Evolutionary conservation across 2,329 filamentous ascomycete genomes (phyloP).

Genomic region (Penicillium sclerotiorum): DNA sequence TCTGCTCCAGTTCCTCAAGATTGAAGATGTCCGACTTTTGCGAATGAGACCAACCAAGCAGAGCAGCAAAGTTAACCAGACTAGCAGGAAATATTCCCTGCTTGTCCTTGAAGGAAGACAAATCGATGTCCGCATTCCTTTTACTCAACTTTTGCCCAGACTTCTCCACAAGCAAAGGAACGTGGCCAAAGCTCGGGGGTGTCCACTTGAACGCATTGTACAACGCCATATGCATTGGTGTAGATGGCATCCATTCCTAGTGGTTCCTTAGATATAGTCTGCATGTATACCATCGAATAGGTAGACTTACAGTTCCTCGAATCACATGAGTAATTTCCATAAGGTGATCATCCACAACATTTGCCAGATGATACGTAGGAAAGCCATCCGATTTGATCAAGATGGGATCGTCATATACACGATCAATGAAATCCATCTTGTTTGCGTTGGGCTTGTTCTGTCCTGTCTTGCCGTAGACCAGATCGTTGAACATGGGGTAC

Average conservation of each 20-base stretch:
- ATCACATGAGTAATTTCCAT: constrained; percentile 98
- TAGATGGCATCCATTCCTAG: constrained; percentile 93
- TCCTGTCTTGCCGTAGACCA: constrained; percentile 70
- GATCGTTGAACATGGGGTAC: constrained; percentile 70
- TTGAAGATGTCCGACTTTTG: constrained; percentile 70
- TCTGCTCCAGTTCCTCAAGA: constrained; percentile 69
- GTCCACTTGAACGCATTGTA: constrained; percentile 78
- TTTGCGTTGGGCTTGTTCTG: constrained; percentile 54
- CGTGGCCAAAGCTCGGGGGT: constrained; percentile 75
- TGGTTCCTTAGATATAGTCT: too few species aligned
- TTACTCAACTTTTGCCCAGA: constrained; percentile 84
- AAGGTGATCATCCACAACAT: constrained; percentile 91
- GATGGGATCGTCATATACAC: constrained; percentile 77
- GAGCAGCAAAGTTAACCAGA: constrained; percentile 77
- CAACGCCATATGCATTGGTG: constrained; percentile 74
- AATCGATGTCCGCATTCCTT: constrained; percentile 69
- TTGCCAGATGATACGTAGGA: constrained; percentile 96
- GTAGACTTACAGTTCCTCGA: constrained; percentile 68
- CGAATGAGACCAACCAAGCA: constrained; percentile 80
- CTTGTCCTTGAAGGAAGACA: constrained; percentile 58
- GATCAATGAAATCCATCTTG: constrained; percentile 50
- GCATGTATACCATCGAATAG: too few species aligned
- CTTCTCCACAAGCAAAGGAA: constrained; percentile 71
- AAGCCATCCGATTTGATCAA: constrained; percentile 88
- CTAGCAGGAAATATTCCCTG: constrained; percentile 65